Percentiles rank a stretch among this genome's conserved stretches.
These are phyloP conservation scores for Panaeolus papilionaceus DNA, from an alignment of 768 basidiomycete species.

Conservation along the genomic window DNA sequence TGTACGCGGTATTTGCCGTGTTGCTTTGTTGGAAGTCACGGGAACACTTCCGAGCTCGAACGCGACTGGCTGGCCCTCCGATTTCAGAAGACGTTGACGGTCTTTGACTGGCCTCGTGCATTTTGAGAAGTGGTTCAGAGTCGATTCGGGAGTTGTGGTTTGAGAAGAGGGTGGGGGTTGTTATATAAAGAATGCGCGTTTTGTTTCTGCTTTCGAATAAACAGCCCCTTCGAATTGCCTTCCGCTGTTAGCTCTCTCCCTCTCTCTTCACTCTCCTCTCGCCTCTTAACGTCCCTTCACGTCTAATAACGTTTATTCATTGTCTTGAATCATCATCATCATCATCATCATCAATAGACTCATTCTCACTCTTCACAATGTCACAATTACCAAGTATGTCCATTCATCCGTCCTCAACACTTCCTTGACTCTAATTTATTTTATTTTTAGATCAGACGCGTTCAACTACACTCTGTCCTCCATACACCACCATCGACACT, in stretches of 20 bases:
- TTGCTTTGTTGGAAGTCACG: constrained; percentile 36
- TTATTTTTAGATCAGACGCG: neutral
- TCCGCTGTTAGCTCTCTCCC: neutral
- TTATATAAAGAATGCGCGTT: constrained; percentile 2
- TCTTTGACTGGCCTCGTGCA: constrained; percentile 6
- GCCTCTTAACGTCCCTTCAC: neutral
- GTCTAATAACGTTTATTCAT: neutral
- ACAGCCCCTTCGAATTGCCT: neutral
- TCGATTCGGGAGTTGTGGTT: neutral
- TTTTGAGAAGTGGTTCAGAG: neutral
- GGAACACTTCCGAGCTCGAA: constrained; percentile 20
- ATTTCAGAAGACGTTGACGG: neutral
- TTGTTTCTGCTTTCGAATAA: neutral
- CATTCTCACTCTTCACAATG: neutral
- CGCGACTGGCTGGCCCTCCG: neutral
- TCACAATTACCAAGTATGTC: neutral
- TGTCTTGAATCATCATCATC: neutral
- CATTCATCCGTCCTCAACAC: neutral
- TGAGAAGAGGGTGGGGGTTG: neutral
- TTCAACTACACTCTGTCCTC: neutral
- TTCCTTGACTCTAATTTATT: neutral
- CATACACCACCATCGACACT: neutral
- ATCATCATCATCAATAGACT: neutral
- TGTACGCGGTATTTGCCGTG: constrained; percentile 35
- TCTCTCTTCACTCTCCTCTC: neutral